Evolutionary conservation across 2,329 filamentous ascomycete genomes (phyloP).

Genomic region (Epichloe bromicola): DNA sequence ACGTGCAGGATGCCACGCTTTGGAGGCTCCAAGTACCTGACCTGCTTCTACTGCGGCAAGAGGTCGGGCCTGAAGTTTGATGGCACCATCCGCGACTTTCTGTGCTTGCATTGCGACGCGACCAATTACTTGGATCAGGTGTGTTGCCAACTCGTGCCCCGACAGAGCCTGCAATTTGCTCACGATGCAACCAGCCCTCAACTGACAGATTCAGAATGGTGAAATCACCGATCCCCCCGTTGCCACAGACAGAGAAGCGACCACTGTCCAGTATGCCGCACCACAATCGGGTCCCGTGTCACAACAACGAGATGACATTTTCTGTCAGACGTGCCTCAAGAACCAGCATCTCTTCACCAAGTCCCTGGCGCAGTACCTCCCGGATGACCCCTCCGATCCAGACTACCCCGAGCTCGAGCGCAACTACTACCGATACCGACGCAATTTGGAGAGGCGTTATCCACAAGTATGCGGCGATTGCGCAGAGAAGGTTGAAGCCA

Average conservation of each 20-base stretch:
- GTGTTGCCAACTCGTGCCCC: conserved; percentile 7
- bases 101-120: conserved; percentile 68
- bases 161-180: background rate
- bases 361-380: conserved; percentile 67
- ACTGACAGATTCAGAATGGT: conserved; percentile 47
- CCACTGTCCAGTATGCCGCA: conserved; percentile 33
- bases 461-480: conserved; percentile 80
- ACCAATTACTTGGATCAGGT: conserved; percentile 85
- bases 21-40: conserved; percentile 32
- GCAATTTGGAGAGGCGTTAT: conserved; percentile 66
- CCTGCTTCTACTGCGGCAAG: conserved; percentile 76
- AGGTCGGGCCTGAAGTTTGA: conserved; percentile 48
- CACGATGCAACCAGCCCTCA: accelerated
- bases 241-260: conserved; percentile 31
- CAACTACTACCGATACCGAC: conserved; percentile 56
- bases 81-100: conserved; percentile 49
- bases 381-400: conserved; percentile 49
- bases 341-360: conserved; percentile 77
- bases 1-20: conserved; percentile 28
- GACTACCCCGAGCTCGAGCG: conserved; percentile 56
- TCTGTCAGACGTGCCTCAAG: conserved; percentile 69
- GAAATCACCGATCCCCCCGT: conserved; percentile 84
- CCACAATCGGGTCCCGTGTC: conserved; percentile 20
- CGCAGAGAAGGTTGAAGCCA: conserved; percentile 56
- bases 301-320: conserved; percentile 26